These are phyloP conservation scores for Centaurea solstitialis DNA, from an alignment of 129 eudicot genomes.

Conservation along the genomic window DNA sequence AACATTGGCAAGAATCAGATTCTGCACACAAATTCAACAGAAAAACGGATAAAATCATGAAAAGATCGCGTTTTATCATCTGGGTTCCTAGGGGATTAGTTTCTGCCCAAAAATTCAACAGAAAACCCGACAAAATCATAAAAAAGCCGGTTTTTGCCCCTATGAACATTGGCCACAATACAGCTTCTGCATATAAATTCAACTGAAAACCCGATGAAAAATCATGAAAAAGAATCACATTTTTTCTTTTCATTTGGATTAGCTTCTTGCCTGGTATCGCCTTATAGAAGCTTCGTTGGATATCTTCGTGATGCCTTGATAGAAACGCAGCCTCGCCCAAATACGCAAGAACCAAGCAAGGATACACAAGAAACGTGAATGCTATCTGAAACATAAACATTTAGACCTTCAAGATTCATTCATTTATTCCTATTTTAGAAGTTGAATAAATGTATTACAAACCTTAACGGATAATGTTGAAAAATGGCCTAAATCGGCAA, in stretches of 20 bases:
- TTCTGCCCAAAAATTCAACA: background rate
- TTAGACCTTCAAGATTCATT: constrained; percentile 4
- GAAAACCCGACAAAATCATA: background rate
- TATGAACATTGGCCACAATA: constrained; percentile 63
- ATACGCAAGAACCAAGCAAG: constrained; percentile 71
- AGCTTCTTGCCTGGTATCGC: constrained; percentile 64
- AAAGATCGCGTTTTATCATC: background rate
- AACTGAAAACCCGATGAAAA: background rate
- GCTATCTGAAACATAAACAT: constrained; percentile 51
- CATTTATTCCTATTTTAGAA: background rate
- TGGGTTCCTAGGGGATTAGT: background rate
- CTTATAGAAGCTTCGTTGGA: constrained; percentile 56
- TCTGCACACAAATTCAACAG: constrained; percentile 32
- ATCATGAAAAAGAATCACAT: background rate
- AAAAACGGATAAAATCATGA: no score
- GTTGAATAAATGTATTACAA: background rate
- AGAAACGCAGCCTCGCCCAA: constrained; percentile 85
- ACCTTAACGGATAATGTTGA: constrained; percentile 70
- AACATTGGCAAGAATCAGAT: constrained; percentile 59
- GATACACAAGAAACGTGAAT: constrained; percentile 67
- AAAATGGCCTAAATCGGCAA: constrained; percentile 83
- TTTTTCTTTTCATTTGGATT: background rate
- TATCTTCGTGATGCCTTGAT: constrained; percentile 47
- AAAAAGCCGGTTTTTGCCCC: constrained; percentile 38
- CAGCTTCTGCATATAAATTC: constrained; percentile 40